phyloP scores from a whole-genome alignment of 371 early-diverging fungal genomes.

The Coemansia linderi region DNA sequence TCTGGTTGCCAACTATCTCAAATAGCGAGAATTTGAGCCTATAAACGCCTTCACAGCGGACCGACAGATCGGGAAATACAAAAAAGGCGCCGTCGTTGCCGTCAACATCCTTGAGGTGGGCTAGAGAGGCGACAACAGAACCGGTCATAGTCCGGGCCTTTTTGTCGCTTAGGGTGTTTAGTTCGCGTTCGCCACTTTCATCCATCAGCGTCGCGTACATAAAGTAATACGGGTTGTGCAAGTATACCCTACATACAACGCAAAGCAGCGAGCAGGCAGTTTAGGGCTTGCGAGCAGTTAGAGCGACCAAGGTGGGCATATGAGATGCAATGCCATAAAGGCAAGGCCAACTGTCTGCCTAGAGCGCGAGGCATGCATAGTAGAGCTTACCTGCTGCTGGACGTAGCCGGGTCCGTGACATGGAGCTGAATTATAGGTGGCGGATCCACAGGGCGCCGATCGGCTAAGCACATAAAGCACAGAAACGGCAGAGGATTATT shows the following conservation, averaged over 20 bases:
- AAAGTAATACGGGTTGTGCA: conserved; percentile 58
- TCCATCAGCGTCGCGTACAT: conserved; percentile 58
- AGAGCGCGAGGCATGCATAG: neutral
- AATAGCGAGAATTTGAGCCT: conserved; percentile 73
- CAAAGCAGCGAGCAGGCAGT: neutral
- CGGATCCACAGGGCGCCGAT: conserved; percentile 92
- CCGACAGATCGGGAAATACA: conserved; percentile 93
- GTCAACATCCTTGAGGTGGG: conserved; percentile 84
- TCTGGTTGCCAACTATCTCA: conserved; percentile 77
- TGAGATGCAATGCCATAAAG: neutral
- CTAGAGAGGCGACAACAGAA: conserved; percentile 87
- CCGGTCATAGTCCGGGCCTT: conserved; percentile 63
- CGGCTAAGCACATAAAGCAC: conserved; percentile 60
- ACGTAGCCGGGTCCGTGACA: conserved; percentile 61
- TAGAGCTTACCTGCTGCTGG: conserved; percentile 44
- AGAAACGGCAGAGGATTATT: neutral
- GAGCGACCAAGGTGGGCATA: neutral
- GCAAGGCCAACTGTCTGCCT: neutral
- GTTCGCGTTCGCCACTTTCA: conserved; percentile 54
- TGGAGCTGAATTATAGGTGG: conserved; percentile 88
- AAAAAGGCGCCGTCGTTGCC: conserved; percentile 91
- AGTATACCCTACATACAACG: conserved; percentile 32
- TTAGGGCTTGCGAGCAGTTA: neutral
- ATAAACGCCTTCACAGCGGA: conserved; percentile 93
- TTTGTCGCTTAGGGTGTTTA: conserved; percentile 53